Evolutionary conservation across 2,329 filamentous ascomycete genomes (phyloP).

Genomic region (Malbranchea zuffiana): DNA sequence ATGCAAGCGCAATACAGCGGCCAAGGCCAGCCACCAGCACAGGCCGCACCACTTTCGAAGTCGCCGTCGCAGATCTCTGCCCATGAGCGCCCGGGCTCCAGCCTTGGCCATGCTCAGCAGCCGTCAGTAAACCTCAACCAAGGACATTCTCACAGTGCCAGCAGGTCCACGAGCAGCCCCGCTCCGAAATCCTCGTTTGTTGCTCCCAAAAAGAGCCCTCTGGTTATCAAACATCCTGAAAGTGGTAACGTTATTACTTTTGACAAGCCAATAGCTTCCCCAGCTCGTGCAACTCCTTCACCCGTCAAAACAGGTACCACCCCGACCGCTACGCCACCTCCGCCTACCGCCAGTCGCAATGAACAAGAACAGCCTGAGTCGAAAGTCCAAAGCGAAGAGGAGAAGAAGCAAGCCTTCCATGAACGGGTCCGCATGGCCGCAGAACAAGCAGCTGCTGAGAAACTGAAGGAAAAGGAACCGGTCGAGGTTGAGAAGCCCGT

Average conservation of each 20-base stretch:
- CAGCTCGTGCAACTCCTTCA: constrained; percentile 45
- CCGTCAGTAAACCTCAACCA: constrained; percentile 34
- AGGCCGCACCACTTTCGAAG: constrained; percentile 65
- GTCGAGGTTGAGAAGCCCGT: constrained; percentile 17
- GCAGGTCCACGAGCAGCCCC: constrained; percentile 47
- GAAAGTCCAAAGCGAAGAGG: constrained; percentile 62
- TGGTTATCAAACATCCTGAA: constrained; percentile 72
- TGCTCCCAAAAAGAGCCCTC: constrained; percentile 55
- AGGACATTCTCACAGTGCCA: constrained; percentile 37
- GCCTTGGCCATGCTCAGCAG: constrained; percentile 47
- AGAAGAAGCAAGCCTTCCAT: constrained; percentile 69
- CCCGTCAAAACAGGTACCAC: constrained; percentile 43
- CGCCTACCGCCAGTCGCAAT: constrained; percentile 57
- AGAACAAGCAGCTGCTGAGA: constrained; percentile 22
- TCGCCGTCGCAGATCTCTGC: constrained; percentile 68
- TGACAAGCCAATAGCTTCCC: constrained; percentile 54
- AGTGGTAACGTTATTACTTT: constrained; percentile 67
- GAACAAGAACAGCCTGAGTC: constrained; percentile 57
- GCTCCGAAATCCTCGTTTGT: constrained; percentile 53
- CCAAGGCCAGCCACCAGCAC: constrained; percentile 39
- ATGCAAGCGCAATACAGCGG: constrained; percentile 44
- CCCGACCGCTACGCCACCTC: constrained; percentile 69
- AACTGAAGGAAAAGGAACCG: constrained; percentile 20
- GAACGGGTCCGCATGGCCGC: constrained; percentile 30
- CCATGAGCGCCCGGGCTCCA: constrained; percentile 53